phyloP scores from a whole-genome alignment of 768 basidiomycete genomes.

The Tremella yokohamensis region DNA sequence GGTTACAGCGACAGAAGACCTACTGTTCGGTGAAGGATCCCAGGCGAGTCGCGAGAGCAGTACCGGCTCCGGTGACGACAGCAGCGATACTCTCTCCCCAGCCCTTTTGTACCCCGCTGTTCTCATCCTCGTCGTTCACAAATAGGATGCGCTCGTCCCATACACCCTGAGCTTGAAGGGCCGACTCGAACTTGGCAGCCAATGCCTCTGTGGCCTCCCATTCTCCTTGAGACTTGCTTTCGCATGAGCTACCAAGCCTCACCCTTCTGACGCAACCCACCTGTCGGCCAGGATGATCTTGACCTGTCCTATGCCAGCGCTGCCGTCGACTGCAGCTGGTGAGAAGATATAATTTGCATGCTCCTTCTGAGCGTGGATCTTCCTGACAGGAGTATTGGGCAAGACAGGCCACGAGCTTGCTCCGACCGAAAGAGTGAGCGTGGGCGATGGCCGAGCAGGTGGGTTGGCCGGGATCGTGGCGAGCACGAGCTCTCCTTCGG shows the following conservation, averaged over 20 bases:
- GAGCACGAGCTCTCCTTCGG: conserved; percentile 39
- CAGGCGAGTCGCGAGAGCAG: conserved; percentile 31
- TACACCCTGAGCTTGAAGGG: conserved; percentile 35
- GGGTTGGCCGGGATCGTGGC: conserved; percentile 43
- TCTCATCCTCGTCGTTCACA: conserved; percentile 45
- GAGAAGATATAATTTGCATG: conserved; percentile 44
- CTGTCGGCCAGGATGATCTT: conserved; percentile 37
- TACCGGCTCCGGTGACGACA: conserved; percentile 32
- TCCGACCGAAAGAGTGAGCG: conserved; percentile 43
- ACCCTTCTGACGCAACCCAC: conserved; percentile 19
- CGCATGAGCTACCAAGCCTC: conserved; percentile 1
- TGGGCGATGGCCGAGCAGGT: conserved; percentile 34
- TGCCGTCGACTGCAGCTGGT: conserved; percentile 38
- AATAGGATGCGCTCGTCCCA: conserved; percentile 43
- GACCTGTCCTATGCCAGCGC: conserved; percentile 40
- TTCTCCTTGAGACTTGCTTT: conserved; percentile 32
- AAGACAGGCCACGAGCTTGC: conserved; percentile 40
- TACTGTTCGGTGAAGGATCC: conserved; percentile 33
- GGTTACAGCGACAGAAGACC: conserved; percentile 12
- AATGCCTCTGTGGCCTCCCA: conserved; percentile 45
- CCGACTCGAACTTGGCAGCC: conserved; percentile 29
- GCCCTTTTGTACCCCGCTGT: conserved; percentile 22
- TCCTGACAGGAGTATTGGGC: conserved; percentile 35
- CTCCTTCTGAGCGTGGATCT: conserved; percentile 37
- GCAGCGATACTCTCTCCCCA: conserved; percentile 44